phyloP scores from a whole-genome alignment of 1,284 basidiomycete genomes.

The Termitomyces sp. region DNA sequence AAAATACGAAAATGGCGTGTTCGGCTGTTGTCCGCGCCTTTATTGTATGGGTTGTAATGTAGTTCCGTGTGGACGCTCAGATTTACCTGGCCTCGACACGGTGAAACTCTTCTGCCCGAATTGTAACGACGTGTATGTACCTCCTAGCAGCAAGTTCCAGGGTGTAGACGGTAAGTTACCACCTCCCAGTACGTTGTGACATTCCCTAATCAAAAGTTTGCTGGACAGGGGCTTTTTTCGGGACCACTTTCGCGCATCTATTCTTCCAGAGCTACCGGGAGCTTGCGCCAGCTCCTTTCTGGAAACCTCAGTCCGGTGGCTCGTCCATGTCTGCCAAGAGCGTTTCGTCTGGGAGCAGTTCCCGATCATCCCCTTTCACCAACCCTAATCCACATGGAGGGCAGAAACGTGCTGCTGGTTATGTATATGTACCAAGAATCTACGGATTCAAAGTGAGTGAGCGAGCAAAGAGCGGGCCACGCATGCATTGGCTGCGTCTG shows the following conservation, averaged over 20 bases:
- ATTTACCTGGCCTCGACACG: slow-evolving; percentile 96
- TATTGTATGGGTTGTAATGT: slow-evolving; percentile 90
- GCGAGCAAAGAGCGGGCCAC: slow-evolving; percentile 82
- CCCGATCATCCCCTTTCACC: slow-evolving; percentile 53
- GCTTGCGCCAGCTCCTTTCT: slow-evolving; percentile 83
- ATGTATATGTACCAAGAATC: slow-evolving; percentile 89
- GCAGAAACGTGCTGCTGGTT: slow-evolving; percentile 79
- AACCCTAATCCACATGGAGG: slow-evolving; percentile 85
- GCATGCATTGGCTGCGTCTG: slow-evolving; percentile 94
- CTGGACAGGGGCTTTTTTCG: slow-evolving; percentile 89
- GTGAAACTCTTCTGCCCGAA: slow-evolving; percentile 99
- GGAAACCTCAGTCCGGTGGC: slow-evolving; percentile 48
- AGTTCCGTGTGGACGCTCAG: slow-evolving; percentile 93
- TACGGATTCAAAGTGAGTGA: slow-evolving; percentile 90
- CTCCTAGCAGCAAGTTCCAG: slow-evolving; percentile 93
- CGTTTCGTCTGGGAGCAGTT: slow-evolving; percentile 41
- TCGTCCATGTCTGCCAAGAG: slow-evolving; percentile 53
- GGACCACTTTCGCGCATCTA: slow-evolving; percentile 95
- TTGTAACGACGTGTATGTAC: slow-evolving; percentile 95
- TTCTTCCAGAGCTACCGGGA: slow-evolving; percentile 98
- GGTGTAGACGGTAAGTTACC: slow-evolving; percentile 83
- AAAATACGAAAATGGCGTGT: slow-evolving; percentile 92
- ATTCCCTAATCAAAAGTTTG: slow-evolving; percentile 17
- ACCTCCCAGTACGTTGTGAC: background rate
- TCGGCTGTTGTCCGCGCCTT: slow-evolving; percentile 94